Percentiles rank a stretch among this genome's conserved stretches.
These are phyloP conservation scores for Oryza officinalis DNA, from an alignment of 176 grass and related monocot genomes.

Conservation along the genomic window DNA sequence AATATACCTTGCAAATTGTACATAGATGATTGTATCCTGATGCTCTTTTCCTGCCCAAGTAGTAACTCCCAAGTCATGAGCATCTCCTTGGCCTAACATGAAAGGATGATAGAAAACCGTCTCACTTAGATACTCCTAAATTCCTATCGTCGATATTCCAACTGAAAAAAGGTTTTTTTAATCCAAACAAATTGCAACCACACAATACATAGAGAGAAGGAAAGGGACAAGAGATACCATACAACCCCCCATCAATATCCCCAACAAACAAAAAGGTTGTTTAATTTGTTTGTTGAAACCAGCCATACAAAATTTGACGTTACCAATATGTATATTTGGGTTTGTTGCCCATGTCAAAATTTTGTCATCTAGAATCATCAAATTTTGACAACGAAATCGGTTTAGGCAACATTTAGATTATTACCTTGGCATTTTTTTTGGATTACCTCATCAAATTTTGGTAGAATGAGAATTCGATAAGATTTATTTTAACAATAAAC, in stretches of 20 bases:
- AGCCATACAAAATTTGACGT: no score
- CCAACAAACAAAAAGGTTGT: background rate
- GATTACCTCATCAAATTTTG: no score
- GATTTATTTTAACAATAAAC: no score
- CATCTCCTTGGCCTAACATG: background rate
- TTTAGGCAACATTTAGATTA: no score
- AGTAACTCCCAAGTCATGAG: background rate
- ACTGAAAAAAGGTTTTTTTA: background rate
- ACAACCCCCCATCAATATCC: background rate
- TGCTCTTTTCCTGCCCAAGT: background rate
- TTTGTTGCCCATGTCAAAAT: no score
- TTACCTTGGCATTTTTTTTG: no score
- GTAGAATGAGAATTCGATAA: no score
- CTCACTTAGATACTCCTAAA: background rate
- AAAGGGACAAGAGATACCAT: background rate
- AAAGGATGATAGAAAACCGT: background rate
- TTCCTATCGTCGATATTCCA: background rate
- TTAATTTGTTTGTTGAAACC: no score
- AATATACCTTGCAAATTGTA: background rate
- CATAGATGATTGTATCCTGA: background rate
- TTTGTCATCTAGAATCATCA: no score
- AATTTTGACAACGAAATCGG: no score
- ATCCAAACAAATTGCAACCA: background rate
- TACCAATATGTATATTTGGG: no score
- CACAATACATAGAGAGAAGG: background rate